Evolutionary conservation across 352 stramenopile genomes (phyloP).

Genomic region (Blastocystis sp.): DNA sequence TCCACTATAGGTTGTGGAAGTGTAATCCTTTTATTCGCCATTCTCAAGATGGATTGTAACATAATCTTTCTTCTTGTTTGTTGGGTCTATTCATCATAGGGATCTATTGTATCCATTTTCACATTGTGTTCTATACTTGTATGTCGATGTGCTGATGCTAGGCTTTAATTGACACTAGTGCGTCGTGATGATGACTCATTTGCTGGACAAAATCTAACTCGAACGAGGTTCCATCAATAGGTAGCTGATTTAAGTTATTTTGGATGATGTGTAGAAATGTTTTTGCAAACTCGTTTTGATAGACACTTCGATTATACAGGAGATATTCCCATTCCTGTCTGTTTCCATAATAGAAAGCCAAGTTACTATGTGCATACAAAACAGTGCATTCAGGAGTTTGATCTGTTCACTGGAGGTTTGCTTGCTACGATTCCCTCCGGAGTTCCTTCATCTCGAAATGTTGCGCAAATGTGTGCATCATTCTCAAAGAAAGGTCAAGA

Average conservation of each 20-base stretch:
- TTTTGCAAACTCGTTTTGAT: slow-evolving; percentile 68
- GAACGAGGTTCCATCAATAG: neutral
- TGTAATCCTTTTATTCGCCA: too few relatives aligned
- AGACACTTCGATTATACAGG: slow-evolving; percentile 66
- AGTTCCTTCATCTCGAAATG: slow-evolving; percentile 26
- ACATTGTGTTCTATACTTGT: too few relatives aligned
- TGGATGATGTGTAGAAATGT: slow-evolving; percentile 34
- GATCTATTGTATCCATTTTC: neutral
- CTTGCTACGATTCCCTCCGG: slow-evolving; percentile 60
- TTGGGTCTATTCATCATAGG: neutral
- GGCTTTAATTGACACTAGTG: neutral
- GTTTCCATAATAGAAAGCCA: slow-evolving; percentile 63
- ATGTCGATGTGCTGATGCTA: too few relatives aligned
- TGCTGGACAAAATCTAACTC: slow-evolving; percentile 21
- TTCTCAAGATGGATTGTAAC: neutral
- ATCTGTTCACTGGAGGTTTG: slow-evolving; percentile 67
- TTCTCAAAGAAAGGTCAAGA: slow-evolving; percentile 67
- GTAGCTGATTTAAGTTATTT: neutral
- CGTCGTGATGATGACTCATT: neutral
- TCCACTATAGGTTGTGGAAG: too few relatives aligned
- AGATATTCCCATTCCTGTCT: slow-evolving; percentile 66
- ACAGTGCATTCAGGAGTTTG: slow-evolving; percentile 63
- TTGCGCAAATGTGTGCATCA: slow-evolving; percentile 40
- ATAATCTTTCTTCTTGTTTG: slow-evolving; percentile 7
- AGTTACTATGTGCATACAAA: slow-evolving; percentile 68